Conservation (phyloP, 1,139 yeast species). For the Suhomyces ambrosiae region DNA sequence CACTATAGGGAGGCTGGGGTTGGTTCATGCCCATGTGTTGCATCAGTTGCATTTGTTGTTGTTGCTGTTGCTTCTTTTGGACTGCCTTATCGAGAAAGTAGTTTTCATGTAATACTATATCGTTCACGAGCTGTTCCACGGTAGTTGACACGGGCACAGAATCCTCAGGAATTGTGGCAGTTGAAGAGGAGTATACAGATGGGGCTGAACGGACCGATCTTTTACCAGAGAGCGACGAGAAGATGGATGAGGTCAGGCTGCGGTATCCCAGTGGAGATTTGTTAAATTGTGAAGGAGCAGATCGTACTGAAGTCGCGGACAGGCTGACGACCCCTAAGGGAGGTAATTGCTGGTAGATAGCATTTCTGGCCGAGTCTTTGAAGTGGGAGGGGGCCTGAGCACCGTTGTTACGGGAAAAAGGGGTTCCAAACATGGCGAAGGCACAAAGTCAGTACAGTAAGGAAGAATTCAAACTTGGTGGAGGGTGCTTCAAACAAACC, state of each 20-base stretch:
- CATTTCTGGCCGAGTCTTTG: constrained; percentile 49
- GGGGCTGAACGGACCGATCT: constrained; percentile 49
- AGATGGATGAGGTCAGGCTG: constrained; percentile 36
- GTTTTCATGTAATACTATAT: constrained; percentile 44
- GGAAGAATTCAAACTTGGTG: neutral
- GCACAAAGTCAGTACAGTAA: no score
- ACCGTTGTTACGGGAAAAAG: constrained; percentile 35
- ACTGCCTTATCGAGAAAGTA: constrained; percentile 26
- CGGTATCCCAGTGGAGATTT: constrained; percentile 19
- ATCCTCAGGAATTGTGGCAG: constrained; percentile 53
- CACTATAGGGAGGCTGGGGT: no score
- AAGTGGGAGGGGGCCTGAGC: constrained; percentile 46
- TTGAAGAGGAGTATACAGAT: constrained; percentile 43
- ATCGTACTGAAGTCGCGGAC: constrained; percentile 24
- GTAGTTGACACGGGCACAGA: constrained; percentile 46
- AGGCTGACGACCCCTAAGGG: constrained; percentile 29
- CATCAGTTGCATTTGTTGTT: constrained; percentile 15
- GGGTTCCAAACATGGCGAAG: constrained; percentile 41
- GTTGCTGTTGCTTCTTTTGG: constrained; percentile 12
- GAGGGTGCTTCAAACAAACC: no score
- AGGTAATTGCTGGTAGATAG: constrained; percentile 49
- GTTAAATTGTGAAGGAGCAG: constrained; percentile 17
- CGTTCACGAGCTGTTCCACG: constrained; percentile 49
- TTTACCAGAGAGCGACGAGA: constrained; percentile 34
- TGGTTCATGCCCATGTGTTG: no score